A percentile compares a stretch with the other conserved stretches of the same genome.
phyloP scores from a whole-genome alignment of 2,329 filamentous ascomycete species.

The Arthrobotrys musiformis region DNA sequence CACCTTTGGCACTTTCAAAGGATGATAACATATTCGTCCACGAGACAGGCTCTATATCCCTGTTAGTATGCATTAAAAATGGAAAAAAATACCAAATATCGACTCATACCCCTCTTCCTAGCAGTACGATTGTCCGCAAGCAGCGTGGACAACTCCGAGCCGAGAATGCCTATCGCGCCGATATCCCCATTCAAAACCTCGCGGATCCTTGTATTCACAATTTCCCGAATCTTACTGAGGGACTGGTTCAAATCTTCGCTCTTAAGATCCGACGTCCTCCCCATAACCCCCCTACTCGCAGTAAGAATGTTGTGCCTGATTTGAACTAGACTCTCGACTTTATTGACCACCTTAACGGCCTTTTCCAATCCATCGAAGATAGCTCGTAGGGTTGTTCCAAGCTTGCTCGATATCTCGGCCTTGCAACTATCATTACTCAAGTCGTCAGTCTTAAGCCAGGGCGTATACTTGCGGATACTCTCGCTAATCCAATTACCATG shows the following conservation, averaged over 20 bases:
- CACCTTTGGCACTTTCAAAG: slow-evolving; percentile 48
- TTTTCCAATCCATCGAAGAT: slow-evolving; percentile 58
- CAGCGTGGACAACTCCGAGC: slow-evolving; percentile 25
- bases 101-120: slow-evolving; percentile 24
- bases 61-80: slow-evolving; percentile 4
- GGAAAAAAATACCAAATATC: neutral
- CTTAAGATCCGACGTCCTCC: slow-evolving; percentile 37
- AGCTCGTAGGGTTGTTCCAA: slow-evolving; percentile 64
- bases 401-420: slow-evolving; percentile 63
- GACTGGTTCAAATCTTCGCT: slow-evolving; percentile 45
- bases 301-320: slow-evolving; percentile 56
- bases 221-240: slow-evolving; percentile 36
- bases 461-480: slow-evolving; percentile 73
- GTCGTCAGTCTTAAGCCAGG: slow-evolving; percentile 72
- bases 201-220: slow-evolving; percentile 52
- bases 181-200: slow-evolving; percentile 48
- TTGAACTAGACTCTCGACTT: slow-evolving; percentile 57
- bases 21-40: slow-evolving; percentile 47
- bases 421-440: slow-evolving; percentile 51
- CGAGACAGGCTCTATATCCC: slow-evolving; percentile 18
- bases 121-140: neutral
- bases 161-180: slow-evolving; percentile 19
- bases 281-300: slow-evolving; percentile 38
- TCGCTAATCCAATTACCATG: slow-evolving; percentile 71
- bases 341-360: slow-evolving; percentile 56